Evolutionary conservation across 1,284 basidiomycete species (phyloP).

Genomic region (Rhodofomes roseus): DNA sequence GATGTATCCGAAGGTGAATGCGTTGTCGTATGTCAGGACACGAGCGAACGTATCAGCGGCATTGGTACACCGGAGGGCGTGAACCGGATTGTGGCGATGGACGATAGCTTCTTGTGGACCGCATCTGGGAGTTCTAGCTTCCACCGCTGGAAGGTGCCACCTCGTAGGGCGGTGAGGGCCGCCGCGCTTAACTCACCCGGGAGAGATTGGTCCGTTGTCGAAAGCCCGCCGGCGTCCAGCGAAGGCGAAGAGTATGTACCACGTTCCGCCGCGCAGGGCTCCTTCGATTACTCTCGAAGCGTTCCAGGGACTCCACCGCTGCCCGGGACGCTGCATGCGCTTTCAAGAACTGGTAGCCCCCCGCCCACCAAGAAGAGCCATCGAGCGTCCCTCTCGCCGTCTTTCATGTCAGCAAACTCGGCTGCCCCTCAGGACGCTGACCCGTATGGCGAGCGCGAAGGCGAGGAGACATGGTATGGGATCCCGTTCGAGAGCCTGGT

Average conservation of each 20-base stretch:
- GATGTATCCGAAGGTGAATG: slow-evolving; percentile 90
- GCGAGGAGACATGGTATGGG: slow-evolving; percentile 51
- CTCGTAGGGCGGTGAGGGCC: slow-evolving; percentile 37
- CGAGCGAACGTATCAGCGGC: slow-evolving; percentile 15
- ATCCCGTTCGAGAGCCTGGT: slow-evolving; percentile 83
- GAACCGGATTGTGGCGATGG: slow-evolving; percentile 80
- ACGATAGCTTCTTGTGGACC: slow-evolving; percentile 89
- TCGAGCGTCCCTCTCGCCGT: slow-evolving; percentile 11
- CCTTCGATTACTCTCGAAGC: slow-evolving; percentile 15
- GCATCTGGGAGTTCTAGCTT: slow-evolving; percentile 82
- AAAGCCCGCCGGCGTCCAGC: slow-evolving; percentile 16
- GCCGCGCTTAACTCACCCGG: slow-evolving; percentile 18
- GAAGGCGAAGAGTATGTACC: slow-evolving; percentile 15
- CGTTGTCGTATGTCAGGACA: slow-evolving; percentile 76
- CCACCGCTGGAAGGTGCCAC: slow-evolving; percentile 74
- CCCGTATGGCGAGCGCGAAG: slow-evolving; percentile 29
- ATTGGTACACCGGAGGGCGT: slow-evolving; percentile 61
- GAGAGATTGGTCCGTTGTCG: slow-evolving; percentile 18
- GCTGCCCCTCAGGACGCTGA: slow-evolving; percentile 6
- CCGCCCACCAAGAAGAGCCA: slow-evolving; percentile 9
- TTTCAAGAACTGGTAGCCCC: slow-evolving; percentile 15
- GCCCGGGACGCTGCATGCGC: slow-evolving; percentile 2
- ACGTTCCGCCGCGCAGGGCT: slow-evolving; percentile 19
- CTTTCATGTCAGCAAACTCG: slow-evolving; percentile 9
- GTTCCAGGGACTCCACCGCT: slow-evolving; percentile 14